Evolutionary conservation across 75 land plant genomes (phyloP).

Genomic region (Pinus albicaulis): DNA sequence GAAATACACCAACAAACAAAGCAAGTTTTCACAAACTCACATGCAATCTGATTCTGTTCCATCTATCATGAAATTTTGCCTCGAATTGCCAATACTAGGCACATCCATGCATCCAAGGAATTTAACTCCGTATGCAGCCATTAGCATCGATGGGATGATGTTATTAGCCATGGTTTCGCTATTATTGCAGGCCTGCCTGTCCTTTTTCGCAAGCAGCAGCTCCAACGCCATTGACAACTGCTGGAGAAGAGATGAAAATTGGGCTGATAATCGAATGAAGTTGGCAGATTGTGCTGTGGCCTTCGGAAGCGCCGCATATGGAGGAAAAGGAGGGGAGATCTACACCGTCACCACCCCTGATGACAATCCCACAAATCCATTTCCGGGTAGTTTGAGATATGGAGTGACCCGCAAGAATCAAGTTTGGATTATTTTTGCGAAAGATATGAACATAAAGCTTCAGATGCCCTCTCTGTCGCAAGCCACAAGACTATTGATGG

Average conservation of each 20-base stretch:
- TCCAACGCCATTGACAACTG: constrained; percentile 55
- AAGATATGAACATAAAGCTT: constrained; percentile 22
- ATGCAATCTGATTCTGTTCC: too few relatives aligned
- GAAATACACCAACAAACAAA: too few relatives aligned
- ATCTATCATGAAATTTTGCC: too few relatives aligned
- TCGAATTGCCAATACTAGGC: too few relatives aligned
- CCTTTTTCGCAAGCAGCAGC: background rate
- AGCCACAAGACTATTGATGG: constrained; percentile 39
- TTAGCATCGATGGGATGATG: too few relatives aligned
- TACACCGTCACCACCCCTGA: constrained; percentile 21
- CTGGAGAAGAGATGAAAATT: constrained; percentile 57
- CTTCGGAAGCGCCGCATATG: constrained; percentile 37
- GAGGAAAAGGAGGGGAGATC: background rate
- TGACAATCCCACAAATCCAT: constrained; percentile 20
- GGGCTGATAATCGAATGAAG: constrained; percentile 46
- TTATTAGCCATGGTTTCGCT: too few relatives aligned
- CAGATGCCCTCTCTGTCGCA: constrained; percentile 23
- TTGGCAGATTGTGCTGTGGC: constrained; percentile 60
- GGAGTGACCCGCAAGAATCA: background rate
- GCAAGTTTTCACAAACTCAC: too few relatives aligned
- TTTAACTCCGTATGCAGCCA: too few relatives aligned
- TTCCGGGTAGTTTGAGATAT: constrained; percentile 22
- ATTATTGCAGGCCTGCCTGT: background rate
- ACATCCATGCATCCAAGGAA: too few relatives aligned
- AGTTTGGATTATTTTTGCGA: constrained; percentile 32